A percentile compares a stretch with the other conserved stretches of the same genome.
These are phyloP conservation scores for Starmerella kuoi DNA, from an alignment of 805 yeast species.

Conservation along the genomic window DNA sequence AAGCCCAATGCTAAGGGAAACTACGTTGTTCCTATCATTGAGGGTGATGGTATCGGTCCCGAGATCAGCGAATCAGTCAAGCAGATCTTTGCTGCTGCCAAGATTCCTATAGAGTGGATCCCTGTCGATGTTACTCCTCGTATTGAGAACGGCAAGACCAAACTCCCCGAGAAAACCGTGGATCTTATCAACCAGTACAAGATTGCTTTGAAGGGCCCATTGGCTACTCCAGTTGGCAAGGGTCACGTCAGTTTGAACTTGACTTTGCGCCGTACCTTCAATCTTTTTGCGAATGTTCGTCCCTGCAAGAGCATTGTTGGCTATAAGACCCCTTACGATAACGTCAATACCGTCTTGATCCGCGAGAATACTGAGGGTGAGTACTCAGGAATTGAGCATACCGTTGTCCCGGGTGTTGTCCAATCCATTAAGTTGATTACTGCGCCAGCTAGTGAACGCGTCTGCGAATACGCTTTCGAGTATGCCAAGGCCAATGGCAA, in stretches of 20 bases:
- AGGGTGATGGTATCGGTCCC: slow-evolving; percentile 96
- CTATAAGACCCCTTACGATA: slow-evolving; percentile 76
- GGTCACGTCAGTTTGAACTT: slow-evolving; percentile 96
- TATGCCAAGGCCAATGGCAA: slow-evolving; percentile 81
- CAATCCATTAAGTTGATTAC: slow-evolving; percentile 97
- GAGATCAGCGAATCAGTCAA: slow-evolving; percentile 93
- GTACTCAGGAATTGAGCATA: slow-evolving; percentile 97
- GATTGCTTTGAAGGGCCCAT: slow-evolving; percentile 95
- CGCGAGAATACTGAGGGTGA: slow-evolving; percentile 99
- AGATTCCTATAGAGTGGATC: slow-evolving; percentile 96
- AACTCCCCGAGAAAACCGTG: slow-evolving; percentile 84
- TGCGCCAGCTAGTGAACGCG: slow-evolving; percentile 90
- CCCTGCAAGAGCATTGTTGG: slow-evolving; percentile 92
- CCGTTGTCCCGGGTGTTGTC: slow-evolving; percentile 94
- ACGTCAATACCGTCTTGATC: slow-evolving; percentile 88
- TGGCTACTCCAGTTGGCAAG: slow-evolving; percentile 97
- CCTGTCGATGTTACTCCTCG: slow-evolving; percentile 91
- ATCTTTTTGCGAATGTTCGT: slow-evolving; percentile 91
- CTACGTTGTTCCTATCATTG: slow-evolving; percentile 87
- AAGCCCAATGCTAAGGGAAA: slow-evolving; percentile 46
- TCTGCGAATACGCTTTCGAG: slow-evolving; percentile 92
- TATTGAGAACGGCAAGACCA: slow-evolving; percentile 80
- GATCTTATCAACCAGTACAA: slow-evolving; percentile 83
- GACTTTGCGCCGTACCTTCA: slow-evolving; percentile 94
- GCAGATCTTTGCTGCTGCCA: slow-evolving; percentile 83